A percentile compares a stretch with the other conserved stretches of the same genome.
These are phyloP conservation scores for Alternaria rosae DNA, from an alignment of 2,329 filamentous ascomycete species.

Conservation along the genomic window DNA sequence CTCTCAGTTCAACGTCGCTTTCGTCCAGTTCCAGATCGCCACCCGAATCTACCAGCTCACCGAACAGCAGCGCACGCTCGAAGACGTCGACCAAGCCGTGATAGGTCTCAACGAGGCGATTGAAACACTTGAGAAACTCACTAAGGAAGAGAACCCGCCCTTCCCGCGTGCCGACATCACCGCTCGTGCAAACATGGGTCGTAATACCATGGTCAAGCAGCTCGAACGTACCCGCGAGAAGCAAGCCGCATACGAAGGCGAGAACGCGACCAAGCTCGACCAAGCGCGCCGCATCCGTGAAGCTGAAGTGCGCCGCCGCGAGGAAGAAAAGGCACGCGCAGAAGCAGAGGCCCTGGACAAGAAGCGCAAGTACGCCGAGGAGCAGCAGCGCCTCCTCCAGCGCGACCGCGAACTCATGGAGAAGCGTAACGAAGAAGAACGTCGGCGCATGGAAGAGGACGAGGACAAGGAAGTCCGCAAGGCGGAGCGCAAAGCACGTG, in stretches of 20 bases:
- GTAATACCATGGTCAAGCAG: slow-evolving; percentile 92
- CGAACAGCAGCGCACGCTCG: slow-evolving; percentile 78
- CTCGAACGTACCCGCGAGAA: slow-evolving; percentile 83
- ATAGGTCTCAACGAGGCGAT: slow-evolving; percentile 87
- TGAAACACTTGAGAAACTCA: slow-evolving; percentile 67
- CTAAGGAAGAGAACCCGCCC: slow-evolving; percentile 72
- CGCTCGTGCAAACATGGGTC: slow-evolving; percentile 95
- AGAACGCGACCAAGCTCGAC: slow-evolving; percentile 86
- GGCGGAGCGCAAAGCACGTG: slow-evolving; percentile 61
- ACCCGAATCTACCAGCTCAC: slow-evolving; percentile 76
- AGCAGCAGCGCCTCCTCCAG: slow-evolving; percentile 81
- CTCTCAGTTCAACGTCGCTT: slow-evolving; percentile 97
- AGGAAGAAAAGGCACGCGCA: slow-evolving; percentile 74
- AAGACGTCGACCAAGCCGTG: slow-evolving; percentile 81
- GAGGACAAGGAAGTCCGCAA: slow-evolving; percentile 86
- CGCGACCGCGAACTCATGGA: slow-evolving; percentile 75
- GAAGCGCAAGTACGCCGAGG: slow-evolving; percentile 82
- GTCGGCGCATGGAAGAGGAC: slow-evolving; percentile 63
- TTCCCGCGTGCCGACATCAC: slow-evolving; percentile 92
- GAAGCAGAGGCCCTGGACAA: slow-evolving; percentile 75
- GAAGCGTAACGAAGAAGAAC: slow-evolving; percentile 74
- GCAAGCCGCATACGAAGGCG: slow-evolving; percentile 90
- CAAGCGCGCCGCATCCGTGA: slow-evolving; percentile 82
- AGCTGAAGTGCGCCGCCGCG: slow-evolving; percentile 77
- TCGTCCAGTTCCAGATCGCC: slow-evolving; percentile 94